Evolutionary conservation across 805 yeast genomes (phyloP), one percentile per base, ranked within the genome.

Genomic region (Ogataea sp.): DNA sequence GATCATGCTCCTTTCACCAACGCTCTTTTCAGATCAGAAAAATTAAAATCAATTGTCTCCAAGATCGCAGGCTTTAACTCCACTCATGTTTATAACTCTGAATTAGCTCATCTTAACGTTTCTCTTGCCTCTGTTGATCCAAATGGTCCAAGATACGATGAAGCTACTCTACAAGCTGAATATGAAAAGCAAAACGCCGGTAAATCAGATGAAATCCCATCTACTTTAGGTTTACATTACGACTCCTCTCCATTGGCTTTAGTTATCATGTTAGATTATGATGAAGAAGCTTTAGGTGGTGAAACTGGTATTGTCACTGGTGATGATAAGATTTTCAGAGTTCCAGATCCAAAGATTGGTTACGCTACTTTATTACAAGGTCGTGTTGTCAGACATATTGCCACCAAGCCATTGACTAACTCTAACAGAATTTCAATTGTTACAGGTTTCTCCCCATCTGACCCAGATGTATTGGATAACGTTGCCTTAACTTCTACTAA

Each of bases 11-110:
- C 72, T 1, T 76, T 76, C 48, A 67, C 71, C 4, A 53, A 65
- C 41, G 64, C 61, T 5, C 77, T 80, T 11, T 73, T 77, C 71
- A 61, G 61, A 2, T 75, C 70, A 44, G 77, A 78, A 20, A 63
- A 65, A 47, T 66, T 77, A 9, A 50, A 64, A 44, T 71, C 70
- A 40, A 64, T 74, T 39, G 56, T 76, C 32, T 62, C 68, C 34
- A 61, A 45, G 13, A 70, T 73, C 67, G 74, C 78, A 11, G 77
- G 76, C 1, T 70, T 70, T 25, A 69, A 67, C 6, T 56, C 71
- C 44, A 67, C 63, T 31, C 52, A 63, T 6, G 56, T 70, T 18
- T 67, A 70, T 62, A 76, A 74, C 43, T 75, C 68, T 43, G 81
- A 76, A 48, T 58, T 70, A 32, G 76, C 71, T n/a, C 75, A 71